A percentile compares a stretch with the other conserved stretches of the same genome.
phyloP scores from a whole-genome alignment of 345 rosid species.

The Xanthoceras sorbifolium region DNA sequence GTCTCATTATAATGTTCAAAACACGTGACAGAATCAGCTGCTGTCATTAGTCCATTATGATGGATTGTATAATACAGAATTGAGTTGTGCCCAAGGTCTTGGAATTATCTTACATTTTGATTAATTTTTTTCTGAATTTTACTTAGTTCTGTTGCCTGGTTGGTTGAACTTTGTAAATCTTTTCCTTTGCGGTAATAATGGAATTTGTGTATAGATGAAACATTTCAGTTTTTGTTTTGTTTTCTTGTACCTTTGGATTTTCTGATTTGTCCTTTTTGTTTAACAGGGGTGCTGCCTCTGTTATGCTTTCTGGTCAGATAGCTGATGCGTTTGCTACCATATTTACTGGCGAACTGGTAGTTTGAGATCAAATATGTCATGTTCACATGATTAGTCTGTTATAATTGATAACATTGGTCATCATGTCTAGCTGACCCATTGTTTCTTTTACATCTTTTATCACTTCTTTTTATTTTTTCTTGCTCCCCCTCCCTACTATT shows the following conservation, averaged over 20 bases:
- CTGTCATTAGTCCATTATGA: not conserved
- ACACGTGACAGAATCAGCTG: not conserved
- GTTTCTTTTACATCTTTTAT: not conserved
- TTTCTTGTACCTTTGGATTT: not conserved
- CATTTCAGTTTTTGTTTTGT: not conserved
- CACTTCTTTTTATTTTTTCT: not conserved
- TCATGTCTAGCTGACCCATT: not conserved
- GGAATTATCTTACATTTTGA: not conserved
- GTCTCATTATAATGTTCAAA: not conserved
- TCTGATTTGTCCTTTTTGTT: conserved; percentile 1
- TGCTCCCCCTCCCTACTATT: not conserved
- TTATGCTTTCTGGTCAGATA: conserved; percentile 94
- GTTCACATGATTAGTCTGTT: not conserved
- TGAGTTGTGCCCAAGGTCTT: not conserved
- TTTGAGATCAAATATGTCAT: not conserved
- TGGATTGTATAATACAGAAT: not conserved
- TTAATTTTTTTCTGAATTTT: not conserved
- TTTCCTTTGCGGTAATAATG: not conserved
- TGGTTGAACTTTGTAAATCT: not conserved
- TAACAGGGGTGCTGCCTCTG: conserved; percentile 78
- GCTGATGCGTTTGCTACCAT: conserved; percentile 90
- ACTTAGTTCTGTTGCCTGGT: not conserved
- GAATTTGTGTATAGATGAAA: not conserved
- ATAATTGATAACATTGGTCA: not conserved
- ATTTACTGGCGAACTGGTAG: conserved; percentile 90